Evolutionary conservation across 345 rosid genomes (phyloP), one percentile per base, ranked within the genome.

Genomic region (Gossypium raimondii): DNA sequence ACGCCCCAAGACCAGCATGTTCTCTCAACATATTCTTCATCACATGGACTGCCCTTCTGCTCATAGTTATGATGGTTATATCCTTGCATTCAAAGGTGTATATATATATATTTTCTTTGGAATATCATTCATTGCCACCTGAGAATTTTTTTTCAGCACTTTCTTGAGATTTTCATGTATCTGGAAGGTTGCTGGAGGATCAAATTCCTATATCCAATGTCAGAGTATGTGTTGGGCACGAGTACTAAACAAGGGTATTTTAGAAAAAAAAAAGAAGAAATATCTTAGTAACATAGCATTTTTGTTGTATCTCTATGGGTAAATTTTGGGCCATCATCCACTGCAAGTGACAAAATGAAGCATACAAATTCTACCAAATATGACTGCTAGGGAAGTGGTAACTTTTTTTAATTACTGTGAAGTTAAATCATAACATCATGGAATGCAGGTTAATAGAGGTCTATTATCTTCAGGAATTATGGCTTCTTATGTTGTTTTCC

Each of bases 401-500:
- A 29, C 43, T 13, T 43, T n/a, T 34, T 34, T 5, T 34, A 34
- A 34, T 34, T 34, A 34, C 41, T 34, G 41, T 5, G 7, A 34
- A 34, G 41, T 34, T 34, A 34, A 34, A 34, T 34, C 41, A 34
- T 5, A 34, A 34, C 41, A 34, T 34, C 41, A 34, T 34, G 41
- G 68, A 38, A 55, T 50, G 51, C 82, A 91, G 97, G 92, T 92
- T 59, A 94, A 90, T 20, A 81, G 88, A 76, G 93, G 94, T 38
- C 88, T 90, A 72, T 75, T 90, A 41, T 94, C 97, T 60, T 87
- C 97, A 1, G 93, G 97, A 73, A 92, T 92, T 48, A 92, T 94
- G 97, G 97, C 97, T 77, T 84, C 88, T 8, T 94, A 94, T 87
- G 76, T 94, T 68, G 93, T 92, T 65, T 94, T 92, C 84, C 84